A percentile compares a stretch with the other conserved stretches of the same genome.
Conservation (phyloP, 306 rosid species). For the Vicia sativa region DNA sequence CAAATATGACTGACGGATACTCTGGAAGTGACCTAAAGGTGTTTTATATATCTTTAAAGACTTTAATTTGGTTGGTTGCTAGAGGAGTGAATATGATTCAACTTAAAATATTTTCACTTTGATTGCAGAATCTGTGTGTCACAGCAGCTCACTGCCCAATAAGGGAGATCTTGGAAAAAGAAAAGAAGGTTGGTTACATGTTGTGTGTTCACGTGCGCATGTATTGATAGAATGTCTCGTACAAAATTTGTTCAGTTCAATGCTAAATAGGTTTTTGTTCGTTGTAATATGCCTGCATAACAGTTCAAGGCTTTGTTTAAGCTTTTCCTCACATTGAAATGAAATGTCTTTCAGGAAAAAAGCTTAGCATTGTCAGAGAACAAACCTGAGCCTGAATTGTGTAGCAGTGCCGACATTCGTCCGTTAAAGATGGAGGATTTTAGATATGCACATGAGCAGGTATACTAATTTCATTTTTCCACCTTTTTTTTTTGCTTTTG, state of each 20-base stretch:
- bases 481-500: not conserved
- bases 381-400: slow-evolving; percentile 64
- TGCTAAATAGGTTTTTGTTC: not conserved
- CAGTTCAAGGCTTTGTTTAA: slow-evolving; percentile 29
- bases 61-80: slow-evolving; percentile 17
- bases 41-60: slow-evolving; percentile 24
- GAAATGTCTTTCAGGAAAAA: slow-evolving; percentile 64
- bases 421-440: slow-evolving; percentile 83
- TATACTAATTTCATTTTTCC: slow-evolving; percentile 37
- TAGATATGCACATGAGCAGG: slow-evolving; percentile 89
- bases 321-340: slow-evolving; percentile 24
- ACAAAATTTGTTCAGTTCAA: not conserved
- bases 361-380: slow-evolving; percentile 61
- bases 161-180: slow-evolving; percentile 87
- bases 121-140: slow-evolving; percentile 84
- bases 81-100: not conserved
- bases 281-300: slow-evolving; percentile 2
- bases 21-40: slow-evolving; percentile 99
- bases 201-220: too few relatives aligned
- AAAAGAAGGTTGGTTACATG: slow-evolving; percentile 66
- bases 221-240: not conserved
- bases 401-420: slow-evolving; percentile 73
- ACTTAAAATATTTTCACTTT: slow-evolving; percentile 32
- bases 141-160: slow-evolving; percentile 93
- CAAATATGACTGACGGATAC: slow-evolving; percentile 92